phyloP scores from a whole-genome alignment of 148 eudicot species.

The Fagopyrum tataricum region DNA sequence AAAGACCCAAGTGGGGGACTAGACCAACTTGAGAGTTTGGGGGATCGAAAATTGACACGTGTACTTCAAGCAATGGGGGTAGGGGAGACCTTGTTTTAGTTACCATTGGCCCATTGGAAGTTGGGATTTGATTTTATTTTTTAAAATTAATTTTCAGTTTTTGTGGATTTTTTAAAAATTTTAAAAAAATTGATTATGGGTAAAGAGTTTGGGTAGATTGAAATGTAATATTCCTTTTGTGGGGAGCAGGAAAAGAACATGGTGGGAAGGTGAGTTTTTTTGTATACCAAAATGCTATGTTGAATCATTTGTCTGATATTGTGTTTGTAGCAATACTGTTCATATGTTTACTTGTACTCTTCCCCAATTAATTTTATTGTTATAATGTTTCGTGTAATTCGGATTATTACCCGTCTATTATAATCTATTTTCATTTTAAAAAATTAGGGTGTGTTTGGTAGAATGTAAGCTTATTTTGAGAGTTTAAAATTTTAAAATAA shows the following conservation, averaged over 20 bases:
- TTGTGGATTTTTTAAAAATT: background rate
- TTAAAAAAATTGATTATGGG: background rate
- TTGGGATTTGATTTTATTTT: background rate
- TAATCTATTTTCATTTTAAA: background rate
- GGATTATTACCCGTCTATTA: background rate
- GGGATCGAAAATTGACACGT: constrained; percentile 12
- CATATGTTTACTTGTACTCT: background rate
- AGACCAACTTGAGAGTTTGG: constrained; percentile 8
- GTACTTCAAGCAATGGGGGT: background rate
- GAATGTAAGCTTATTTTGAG: no score
- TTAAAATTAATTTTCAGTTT: background rate
- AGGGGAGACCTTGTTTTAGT: background rate
- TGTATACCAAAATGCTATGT: constrained; percentile 7
- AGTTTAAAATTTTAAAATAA: no score
- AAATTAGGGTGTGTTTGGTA: no score
- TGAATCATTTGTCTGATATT: constrained; percentile 5
- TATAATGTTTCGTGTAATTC: background rate
- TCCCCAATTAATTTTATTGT: background rate
- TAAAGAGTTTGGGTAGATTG: background rate
- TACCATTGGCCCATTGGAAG: background rate
- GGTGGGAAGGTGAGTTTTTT: constrained; percentile 4
- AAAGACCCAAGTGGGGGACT: constrained; percentile 4
- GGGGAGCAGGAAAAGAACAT: background rate
- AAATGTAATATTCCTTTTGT: background rate
- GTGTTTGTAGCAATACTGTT: constrained; percentile 7